phyloP scores from a whole-genome alignment of 306 rosid genomes.

The Clitoria ternatea region DNA sequence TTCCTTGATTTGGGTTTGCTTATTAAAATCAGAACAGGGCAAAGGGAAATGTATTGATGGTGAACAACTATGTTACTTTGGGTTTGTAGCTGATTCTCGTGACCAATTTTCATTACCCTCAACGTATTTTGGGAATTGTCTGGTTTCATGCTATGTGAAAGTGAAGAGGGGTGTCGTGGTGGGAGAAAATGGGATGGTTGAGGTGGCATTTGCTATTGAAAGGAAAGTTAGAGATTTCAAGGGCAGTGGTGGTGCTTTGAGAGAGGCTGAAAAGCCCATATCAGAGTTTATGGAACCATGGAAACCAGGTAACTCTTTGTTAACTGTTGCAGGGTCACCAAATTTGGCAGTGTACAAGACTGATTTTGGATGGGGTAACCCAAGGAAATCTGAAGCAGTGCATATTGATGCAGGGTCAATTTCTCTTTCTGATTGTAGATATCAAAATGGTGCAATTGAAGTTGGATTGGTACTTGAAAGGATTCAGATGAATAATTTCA shows the following conservation, averaged over 20 bases:
- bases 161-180: conserved; percentile 21
- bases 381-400: conserved; percentile 30
- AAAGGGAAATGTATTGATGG: not conserved
- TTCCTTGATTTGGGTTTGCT: conserved; percentile 30
- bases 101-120: conserved; percentile 20
- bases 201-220: conserved; percentile 28
- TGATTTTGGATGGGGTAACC: conserved; percentile 59
- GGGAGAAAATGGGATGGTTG: conserved; percentile 33
- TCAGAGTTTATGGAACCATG: not conserved
- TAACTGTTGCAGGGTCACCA: conserved; percentile 33
- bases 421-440: conserved; percentile 29
- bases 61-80: conserved; percentile 17
- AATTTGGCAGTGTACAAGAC: conserved; percentile 29
- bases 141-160: not conserved
- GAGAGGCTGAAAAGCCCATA: conserved; percentile 27
- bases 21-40: conserved; percentile 9
- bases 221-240: conserved; percentile 18
- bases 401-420: conserved; percentile 25
- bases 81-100: not conserved
- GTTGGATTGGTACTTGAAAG: conserved; percentile 30
- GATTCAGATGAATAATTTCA: conserved; percentile 20
- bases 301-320: not conserved
- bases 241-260: conserved; percentile 11
- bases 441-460: conserved; percentile 26
- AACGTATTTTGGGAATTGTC: conserved; percentile 43